Percentiles rank a stretch among this genome's conserved stretches.
Conservation (phyloP, 2,329 filamentous ascomycete genomes). For the Aspergillus candidus region DNA sequence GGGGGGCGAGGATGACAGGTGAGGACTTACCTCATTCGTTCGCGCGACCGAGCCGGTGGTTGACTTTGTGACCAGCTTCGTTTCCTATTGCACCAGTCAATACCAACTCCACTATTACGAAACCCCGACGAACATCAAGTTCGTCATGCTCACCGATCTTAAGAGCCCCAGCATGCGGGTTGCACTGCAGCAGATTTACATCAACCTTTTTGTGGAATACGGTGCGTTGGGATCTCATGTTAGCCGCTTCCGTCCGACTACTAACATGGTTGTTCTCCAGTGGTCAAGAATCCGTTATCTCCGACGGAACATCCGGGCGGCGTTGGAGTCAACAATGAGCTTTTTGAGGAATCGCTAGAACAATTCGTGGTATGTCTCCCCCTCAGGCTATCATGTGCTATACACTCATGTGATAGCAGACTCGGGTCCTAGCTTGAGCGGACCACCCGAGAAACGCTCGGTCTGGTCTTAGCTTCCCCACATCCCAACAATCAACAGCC, state of each 20-base stretch:
- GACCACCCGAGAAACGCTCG: no score
- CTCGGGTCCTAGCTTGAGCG: conserved; percentile 26
- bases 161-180: conserved; percentile 84
- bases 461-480: no score
- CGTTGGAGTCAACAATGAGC: conserved; percentile 58
- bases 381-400: conserved; percentile 9
- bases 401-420: conserved; percentile 24
- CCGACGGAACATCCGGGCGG: conserved; percentile 57
- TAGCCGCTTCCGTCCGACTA: not conserved
- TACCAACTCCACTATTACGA: conserved; percentile 99
- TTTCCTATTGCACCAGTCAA: conserved; percentile 85
- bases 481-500: conserved; percentile 1
- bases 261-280: conserved; percentile 26
- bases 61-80: conserved; percentile 56
- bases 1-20: conserved; percentile 80
- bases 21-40: conserved; percentile 11
- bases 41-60: not conserved
- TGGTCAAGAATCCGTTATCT: conserved; percentile 60
- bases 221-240: conserved; percentile 43
- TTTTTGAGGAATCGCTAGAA: conserved; percentile 55
- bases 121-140: conserved; percentile 89
- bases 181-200: conserved; percentile 95
- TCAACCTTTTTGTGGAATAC: conserved; percentile 96
- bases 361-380: conserved; percentile 43
- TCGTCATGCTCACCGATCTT: conserved; percentile 93